Percentiles rank a stretch among this genome's conserved stretches.
Conservation (phyloP, 176 grass and related monocot genomes). For the Hsuehochloa calcarea region DNA sequence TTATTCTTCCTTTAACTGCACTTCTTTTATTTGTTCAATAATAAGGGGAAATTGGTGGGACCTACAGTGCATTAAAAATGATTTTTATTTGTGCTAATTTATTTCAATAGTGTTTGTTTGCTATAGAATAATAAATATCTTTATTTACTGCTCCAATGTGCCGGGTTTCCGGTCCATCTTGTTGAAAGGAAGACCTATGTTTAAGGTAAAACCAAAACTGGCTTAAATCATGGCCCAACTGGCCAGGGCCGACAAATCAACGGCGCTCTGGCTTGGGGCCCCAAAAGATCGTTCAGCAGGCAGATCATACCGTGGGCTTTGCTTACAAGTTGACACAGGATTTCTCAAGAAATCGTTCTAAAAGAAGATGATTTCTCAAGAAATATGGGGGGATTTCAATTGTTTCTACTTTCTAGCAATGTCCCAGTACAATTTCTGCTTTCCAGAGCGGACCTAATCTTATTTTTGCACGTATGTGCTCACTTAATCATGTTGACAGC, state of each 20-base stretch:
- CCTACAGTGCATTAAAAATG: no score
- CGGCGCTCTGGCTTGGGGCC: neutral
- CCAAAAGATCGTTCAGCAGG: neutral
- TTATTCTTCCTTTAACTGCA: no score
- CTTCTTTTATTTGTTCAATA: no score
- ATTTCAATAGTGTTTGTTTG: no score
- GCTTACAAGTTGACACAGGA: neutral
- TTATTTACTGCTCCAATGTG: neutral
- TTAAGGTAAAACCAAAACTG: neutral
- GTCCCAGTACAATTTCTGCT: neutral
- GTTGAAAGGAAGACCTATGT: neutral
- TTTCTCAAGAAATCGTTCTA: neutral
- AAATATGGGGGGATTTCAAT: neutral
- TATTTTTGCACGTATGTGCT: neutral
- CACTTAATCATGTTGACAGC: neutral
- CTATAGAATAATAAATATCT: no score
- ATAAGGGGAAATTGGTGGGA: no score
- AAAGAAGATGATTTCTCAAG: neutral
- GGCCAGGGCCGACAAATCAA: neutral
- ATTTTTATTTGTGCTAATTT: no score
- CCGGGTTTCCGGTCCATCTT: neutral
- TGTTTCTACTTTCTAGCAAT: neutral
- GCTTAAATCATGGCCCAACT: neutral
- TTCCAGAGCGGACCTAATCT: neutral
- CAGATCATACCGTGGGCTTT: neutral